Evolutionary conservation across 306 rosid species (phyloP), one percentile per base, ranked within the genome.

Genomic region (Acacia crassicarpa): DNA sequence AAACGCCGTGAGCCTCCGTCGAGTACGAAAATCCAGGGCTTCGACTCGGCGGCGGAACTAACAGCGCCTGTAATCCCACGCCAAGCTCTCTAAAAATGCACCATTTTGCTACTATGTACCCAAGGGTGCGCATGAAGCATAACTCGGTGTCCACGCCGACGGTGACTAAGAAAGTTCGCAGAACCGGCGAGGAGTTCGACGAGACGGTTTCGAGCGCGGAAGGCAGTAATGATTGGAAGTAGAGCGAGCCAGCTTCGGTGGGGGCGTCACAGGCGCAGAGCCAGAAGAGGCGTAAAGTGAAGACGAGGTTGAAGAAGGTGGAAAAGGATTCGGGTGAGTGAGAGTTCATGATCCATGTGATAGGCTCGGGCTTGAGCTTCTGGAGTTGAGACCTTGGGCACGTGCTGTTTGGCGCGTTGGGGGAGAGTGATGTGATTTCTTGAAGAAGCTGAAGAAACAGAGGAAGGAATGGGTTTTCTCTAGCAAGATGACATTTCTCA

Each of bases 371-470:
- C 44, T 89, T 91, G 30, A 95, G 92, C 19, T 83, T 88, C 80
- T 91, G 94, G 14, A 95, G 90, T 82, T 89, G 94, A 16, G 98
- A 88, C n/a, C 98, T 90, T 0, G 98, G 97, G 85, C 99, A 95
- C 10, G 95, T 87, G 90, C 86, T 87, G 51, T 81, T 88, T 22
- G 89, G 93, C 16, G 92, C 89, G 0, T 89, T 87, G 51, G 99
- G 99, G 1, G 99, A 90, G 25, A 85, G 86, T 73, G 92, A 80
- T 71, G 93, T 89, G 87, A 90, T 90, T 79, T 95, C 98, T n/a
- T 91, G 94, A 67, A 95, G 95, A 10, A 95, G 98, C 84, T 95
- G 99, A 6, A 93, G 92, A 1, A 91, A 73, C 5, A 95, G 80
- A 7, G 98, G 93, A 45, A 93, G 99, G 86, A 91, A 95, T 4